These are phyloP conservation scores for Cyclotella distinguenda DNA, from an alignment of 108 stramenopile genomes.

Conservation along the genomic window DNA sequence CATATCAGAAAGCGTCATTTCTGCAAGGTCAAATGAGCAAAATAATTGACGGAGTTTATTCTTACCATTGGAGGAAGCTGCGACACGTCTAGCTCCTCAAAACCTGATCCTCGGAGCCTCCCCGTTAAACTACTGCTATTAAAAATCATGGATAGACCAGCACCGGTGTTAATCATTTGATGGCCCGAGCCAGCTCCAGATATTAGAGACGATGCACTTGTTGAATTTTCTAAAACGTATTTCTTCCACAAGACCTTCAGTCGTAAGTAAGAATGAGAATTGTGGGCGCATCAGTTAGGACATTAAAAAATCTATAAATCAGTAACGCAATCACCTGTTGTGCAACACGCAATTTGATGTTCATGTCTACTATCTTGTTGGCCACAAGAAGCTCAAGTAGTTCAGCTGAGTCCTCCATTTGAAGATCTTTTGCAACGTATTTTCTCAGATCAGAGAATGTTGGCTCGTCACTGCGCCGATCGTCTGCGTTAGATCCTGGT, in stretches of 20 bases:
- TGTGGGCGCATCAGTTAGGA: not conserved
- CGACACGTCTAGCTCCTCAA: slow-evolving; percentile 4
- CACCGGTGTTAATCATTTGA: slow-evolving; percentile 51
- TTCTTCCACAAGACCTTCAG: slow-evolving; percentile 61
- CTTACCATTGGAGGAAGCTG: slow-evolving; percentile 21
- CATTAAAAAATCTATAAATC: not conserved
- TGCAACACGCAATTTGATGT: slow-evolving; percentile 73
- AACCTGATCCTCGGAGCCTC: slow-evolving; percentile 9
- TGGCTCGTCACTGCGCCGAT: slow-evolving; percentile 52
- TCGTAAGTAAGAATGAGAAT: not conserved
- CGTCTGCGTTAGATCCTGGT: slow-evolving; percentile 31
- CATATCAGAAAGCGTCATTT: no score
- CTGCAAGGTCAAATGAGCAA: no score
- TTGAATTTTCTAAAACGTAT: slow-evolving; percentile 45
- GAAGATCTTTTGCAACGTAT: slow-evolving; percentile 78
- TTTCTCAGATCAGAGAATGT: slow-evolving; percentile 70
- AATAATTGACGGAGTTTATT: no score
- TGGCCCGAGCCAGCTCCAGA: slow-evolving; percentile 48
- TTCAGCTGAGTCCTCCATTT: slow-evolving; percentile 84
- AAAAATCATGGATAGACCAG: slow-evolving; percentile 74
- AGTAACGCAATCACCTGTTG: slow-evolving; percentile 43
- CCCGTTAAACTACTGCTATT: slow-evolving; percentile 37
- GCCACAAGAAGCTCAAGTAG: slow-evolving; percentile 76
- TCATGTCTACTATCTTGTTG: slow-evolving; percentile 79
- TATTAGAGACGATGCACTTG: slow-evolving; percentile 53